phyloP scores from a whole-genome alignment of 2,329 filamentous ascomycete species.

The Fusarium cicatricum region DNA sequence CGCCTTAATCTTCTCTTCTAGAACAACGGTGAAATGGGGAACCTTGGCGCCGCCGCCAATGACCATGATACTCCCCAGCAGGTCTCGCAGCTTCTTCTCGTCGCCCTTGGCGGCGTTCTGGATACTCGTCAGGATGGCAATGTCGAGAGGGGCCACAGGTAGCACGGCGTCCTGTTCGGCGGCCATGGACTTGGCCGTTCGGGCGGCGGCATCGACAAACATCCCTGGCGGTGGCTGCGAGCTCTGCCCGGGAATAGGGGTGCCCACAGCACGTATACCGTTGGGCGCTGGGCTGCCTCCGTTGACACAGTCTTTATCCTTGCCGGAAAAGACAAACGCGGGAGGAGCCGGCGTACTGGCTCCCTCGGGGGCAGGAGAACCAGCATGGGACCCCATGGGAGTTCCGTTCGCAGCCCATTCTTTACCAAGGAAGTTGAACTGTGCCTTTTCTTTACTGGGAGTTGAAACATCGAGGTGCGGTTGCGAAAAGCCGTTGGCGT shows the following conservation, averaged over 20 bases:
- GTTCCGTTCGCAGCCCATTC: slow-evolving; percentile 79
- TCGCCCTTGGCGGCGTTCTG: slow-evolving; percentile 86
- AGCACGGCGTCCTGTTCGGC: slow-evolving; percentile 81
- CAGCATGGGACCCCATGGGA: slow-evolving; percentile 84
- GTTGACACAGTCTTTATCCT: slow-evolving; percentile 53
- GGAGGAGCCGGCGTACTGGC: slow-evolving; percentile 70
- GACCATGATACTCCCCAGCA: slow-evolving; percentile 89
- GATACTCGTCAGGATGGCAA: slow-evolving; percentile 89
- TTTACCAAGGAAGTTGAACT: slow-evolving; percentile 72
- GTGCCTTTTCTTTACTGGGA: slow-evolving; percentile 69
- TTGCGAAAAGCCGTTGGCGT: slow-evolving; percentile 54
- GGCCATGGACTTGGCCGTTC: slow-evolving; percentile 63
- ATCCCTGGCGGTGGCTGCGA: slow-evolving; percentile 53
- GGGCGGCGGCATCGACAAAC: slow-evolving; percentile 60
- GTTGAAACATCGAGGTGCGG: slow-evolving; percentile 61
- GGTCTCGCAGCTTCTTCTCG: slow-evolving; percentile 91
- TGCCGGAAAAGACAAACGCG: slow-evolving; percentile 62
- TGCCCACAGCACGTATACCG: slow-evolving; percentile 59
- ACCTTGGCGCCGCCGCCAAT: slow-evolving; percentile 86
- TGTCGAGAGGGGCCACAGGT: slow-evolving; percentile 83
- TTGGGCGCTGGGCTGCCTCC: slow-evolving; percentile 63
- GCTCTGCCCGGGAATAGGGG: slow-evolving; percentile 49
- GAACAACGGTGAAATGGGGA: slow-evolving; percentile 78
- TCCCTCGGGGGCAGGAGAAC: slow-evolving; percentile 86
- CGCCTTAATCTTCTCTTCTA: slow-evolving; percentile 83